A percentile compares a stretch with the other conserved stretches of the same genome.
phyloP scores from a whole-genome alignment of 768 basidiomycete species.

The Russula emetica region DNA sequence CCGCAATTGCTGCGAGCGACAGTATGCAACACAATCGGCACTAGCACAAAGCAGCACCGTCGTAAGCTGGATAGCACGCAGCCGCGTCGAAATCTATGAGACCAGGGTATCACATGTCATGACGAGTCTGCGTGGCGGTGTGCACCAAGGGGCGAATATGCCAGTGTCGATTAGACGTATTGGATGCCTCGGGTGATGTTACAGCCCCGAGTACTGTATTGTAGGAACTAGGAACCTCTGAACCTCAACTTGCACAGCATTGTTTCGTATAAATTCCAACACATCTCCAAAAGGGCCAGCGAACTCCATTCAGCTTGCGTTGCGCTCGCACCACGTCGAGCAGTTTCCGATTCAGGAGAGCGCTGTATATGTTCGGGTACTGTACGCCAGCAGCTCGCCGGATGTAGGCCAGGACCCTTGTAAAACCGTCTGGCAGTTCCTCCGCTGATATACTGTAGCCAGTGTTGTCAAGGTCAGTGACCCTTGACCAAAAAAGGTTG shows the following conservation, averaged over 20 bases:
- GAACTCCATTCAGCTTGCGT: conserved; percentile 72
- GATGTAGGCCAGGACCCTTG: too few relatives aligned
- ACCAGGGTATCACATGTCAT: conserved; percentile 33
- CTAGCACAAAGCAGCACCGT: conserved; percentile 68
- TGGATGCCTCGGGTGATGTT: conserved; percentile 54
- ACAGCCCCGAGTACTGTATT: conserved; percentile 44
- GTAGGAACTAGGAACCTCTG: too few relatives aligned
- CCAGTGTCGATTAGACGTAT: conserved; percentile 48
- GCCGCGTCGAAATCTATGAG: conserved; percentile 54
- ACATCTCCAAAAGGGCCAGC: conserved; percentile 64
- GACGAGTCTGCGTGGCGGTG: conserved; percentile 70
- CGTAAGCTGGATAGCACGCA: conserved; percentile 85
- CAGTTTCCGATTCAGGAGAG: conserved; percentile 57
- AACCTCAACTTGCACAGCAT: conserved; percentile 67
- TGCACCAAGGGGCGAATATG: conserved; percentile 71
- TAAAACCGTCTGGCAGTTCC: too few relatives aligned
- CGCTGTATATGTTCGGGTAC: conserved; percentile 87
- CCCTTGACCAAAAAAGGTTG: too few relatives aligned
- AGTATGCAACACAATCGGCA: conserved; percentile 73
- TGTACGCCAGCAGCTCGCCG: conserved; percentile 40
- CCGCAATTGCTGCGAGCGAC: conserved; percentile 81
- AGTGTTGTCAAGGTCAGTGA: too few relatives aligned
- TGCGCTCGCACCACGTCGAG: conserved; percentile 44
- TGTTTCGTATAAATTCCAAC: conserved; percentile 56
- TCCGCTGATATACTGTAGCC: too few relatives aligned